phyloP scores from a whole-genome alignment of 108 stramenopile species.

The Cyclostephanos tholiformis region DNA sequence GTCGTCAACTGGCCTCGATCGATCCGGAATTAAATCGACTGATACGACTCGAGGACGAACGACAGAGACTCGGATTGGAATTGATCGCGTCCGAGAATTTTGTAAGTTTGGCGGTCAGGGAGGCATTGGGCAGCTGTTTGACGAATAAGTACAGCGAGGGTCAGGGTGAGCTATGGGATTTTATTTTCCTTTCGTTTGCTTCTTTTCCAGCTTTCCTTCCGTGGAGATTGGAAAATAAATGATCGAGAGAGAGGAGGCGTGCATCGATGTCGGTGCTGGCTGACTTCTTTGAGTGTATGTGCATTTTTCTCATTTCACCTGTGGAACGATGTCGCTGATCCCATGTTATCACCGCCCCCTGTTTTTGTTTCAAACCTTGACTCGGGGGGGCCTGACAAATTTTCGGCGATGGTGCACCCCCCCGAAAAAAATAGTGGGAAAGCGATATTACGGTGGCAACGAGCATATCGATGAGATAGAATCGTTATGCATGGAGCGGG shows the following conservation, averaged over 20 bases:
- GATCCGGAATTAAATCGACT: conserved; percentile 79
- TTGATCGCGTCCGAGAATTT: conserved; percentile 99
- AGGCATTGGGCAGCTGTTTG: conserved; percentile 94
- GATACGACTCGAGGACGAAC: conserved; percentile 80
- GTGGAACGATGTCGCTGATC: no score
- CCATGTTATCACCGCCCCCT: no score
- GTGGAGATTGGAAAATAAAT: no score
- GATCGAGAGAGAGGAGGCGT: no score
- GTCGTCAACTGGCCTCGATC: not conserved
- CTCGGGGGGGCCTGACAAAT: no score
- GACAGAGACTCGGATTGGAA: conserved; percentile 93
- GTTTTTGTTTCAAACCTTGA: no score
- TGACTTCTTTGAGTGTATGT: no score
- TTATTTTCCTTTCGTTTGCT: not conserved
- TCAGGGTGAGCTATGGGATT: conserved; percentile 48
- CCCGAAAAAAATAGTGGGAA: conserved; percentile 66
- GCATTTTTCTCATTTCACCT: no score
- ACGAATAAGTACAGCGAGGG: conserved; percentile 99
- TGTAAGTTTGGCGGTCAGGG: conserved; percentile 92
- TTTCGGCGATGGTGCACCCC: no score
- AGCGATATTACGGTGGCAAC: conserved; percentile 99
- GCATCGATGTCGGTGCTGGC: no score
- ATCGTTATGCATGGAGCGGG: conserved; percentile 90
- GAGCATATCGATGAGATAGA: conserved; percentile 96
- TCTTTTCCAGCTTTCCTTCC: not conserved